Base-by-base conservation (phyloP, 805 yeast species). In the Saccharomycopsis sp. region DNA sequence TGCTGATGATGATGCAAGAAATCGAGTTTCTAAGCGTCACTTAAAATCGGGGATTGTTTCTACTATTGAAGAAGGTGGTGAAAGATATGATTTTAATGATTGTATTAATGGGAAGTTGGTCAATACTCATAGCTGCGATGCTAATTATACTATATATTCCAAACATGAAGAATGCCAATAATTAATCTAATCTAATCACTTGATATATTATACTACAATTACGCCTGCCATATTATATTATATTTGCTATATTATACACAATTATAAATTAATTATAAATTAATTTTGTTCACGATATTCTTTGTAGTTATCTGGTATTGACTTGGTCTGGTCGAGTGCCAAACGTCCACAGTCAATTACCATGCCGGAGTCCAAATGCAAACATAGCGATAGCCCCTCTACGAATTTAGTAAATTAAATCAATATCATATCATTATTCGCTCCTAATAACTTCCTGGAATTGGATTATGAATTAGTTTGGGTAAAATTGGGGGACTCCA, bases 1-100 rank as follows among this genome's bases (percentile, higher is more conserved):
- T 4, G 72, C 70, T 19, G 64, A 62, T 17, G 62, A 59, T 0
- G 56, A 64, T 5, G 77, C 81, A 9, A 63, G 78, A 29, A 58
- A 65, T 4, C 64, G 96, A 50, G 77, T 86, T 1, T 80, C 85
- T 0, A 62, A 66, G 41, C 64, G 95, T 41, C 96, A 88, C 60
- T 52, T 79, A 13, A 55, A 62, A 3, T 67, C 81, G n/a, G 84
- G 84, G 0, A 61, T 81, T 8, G 77, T 70, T 1, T 38, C 52
- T 2, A 58, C 63, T 4, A 51, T 71, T 8, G 68, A 73, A 43
- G 74, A 71, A 47, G 89, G 88, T 11, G 37, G 9, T n/a, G 33
- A 26, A 21, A 23, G 41, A 16, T 47, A 47, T 34, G 47, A 43
- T 23, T 24, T 21, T 14, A 47, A 47, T 35, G 50, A 47, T 37